Base-by-base conservation (phyloP, 352 stramenopile species). In the Globisporangium takayamanum region DNA sequence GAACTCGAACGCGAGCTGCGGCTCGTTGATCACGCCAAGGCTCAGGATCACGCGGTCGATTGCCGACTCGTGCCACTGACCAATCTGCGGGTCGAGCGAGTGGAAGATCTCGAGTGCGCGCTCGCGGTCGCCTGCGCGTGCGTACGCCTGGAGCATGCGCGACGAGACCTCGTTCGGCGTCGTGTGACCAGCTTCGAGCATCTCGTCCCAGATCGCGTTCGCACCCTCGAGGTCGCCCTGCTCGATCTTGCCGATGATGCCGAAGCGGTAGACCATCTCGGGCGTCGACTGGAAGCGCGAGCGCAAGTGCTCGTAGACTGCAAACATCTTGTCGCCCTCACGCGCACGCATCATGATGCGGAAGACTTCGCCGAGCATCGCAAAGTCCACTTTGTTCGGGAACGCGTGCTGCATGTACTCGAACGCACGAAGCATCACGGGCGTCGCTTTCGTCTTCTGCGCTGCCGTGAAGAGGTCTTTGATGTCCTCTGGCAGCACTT, bases 261-360 rank as follows among this genome's bases (percentile, higher is more conserved):
- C 77, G 25, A 84, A 89, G 28, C 80, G 80, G 56, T 86, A 87
- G 63, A 88, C 77, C 59, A 89, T 79, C 65, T 89, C 80, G 25
- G 78, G 78, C 36, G 82, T 68, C 41, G 55, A 52, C 41, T 77
- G 66, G 58, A 80, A 87, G 30, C 67, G 67, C 42, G 68, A 56
- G 30, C 73, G 73, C 45, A 70, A 64, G 18, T 61, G 59, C 64
- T 87, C 66, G 60, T 82, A 88, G 55, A 88, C 69, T 47, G 66
- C 36, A 22, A 72, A 62, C 37, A 88, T 65, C 56, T 79, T 74
- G 8, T 72, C 62, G n/a, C 51, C 25, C 20, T 75, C 56, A 45
- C 66, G 53, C 36, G 73, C 73, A 50, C 69, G 70, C 47, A 70
- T 54, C 26, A 88, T 49, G 30, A 80, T 67, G 49, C 78, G 78